Percentiles rank a stretch among this genome's conserved stretches.
Conservation (phyloP, 176 grass and related monocot genomes). For the Aegilops bicornis region DNA sequence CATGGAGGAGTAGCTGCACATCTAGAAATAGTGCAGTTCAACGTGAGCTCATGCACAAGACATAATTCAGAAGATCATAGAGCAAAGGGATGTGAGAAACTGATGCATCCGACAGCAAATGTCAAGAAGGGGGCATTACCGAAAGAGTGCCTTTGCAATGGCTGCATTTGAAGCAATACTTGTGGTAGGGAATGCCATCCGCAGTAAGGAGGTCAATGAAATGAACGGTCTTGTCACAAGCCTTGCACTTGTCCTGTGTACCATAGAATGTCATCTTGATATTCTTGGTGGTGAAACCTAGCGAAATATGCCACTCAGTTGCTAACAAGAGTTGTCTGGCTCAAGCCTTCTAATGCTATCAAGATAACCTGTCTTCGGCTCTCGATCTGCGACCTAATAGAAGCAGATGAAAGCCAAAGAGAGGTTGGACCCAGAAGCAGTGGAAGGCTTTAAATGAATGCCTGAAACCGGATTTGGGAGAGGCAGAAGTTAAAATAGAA, state of each 20-base stretch:
- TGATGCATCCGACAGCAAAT: neutral
- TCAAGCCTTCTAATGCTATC: conserved; percentile 18
- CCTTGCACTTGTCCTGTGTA: conserved; percentile 75
- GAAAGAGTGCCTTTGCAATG: conserved; percentile 76
- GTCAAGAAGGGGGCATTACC: conserved; percentile 30
- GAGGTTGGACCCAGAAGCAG: conserved; percentile 6
- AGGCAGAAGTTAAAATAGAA: conserved; percentile 11
- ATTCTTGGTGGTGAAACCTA: conserved; percentile 10
- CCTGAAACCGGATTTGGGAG: conserved; percentile 18
- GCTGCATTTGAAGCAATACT: conserved; percentile 90
- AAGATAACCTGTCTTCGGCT: conserved; percentile 13
- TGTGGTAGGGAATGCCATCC: conserved; percentile 59
- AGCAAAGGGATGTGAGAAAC: conserved; percentile 6
- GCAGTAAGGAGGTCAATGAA: conserved; percentile 69
- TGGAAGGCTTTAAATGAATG: conserved; percentile 34
- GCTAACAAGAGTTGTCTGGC: conserved; percentile 14
- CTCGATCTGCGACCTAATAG: conserved; percentile 27
- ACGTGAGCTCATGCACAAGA: neutral
- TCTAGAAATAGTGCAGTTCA: conserved; percentile 29
- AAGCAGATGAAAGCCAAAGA: conserved; percentile 43
- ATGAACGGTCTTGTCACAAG: conserved; percentile 70
- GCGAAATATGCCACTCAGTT: conserved; percentile 22
- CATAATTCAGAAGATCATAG: conserved; percentile 7
- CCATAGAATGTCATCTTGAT: conserved; percentile 67
- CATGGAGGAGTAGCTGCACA: conserved; percentile 75